A percentile compares a stretch with the other conserved stretches of the same genome.
phyloP scores from a whole-genome alignment of 495 filamentous ascomycete species.

The Halenospora varia region DNA sequence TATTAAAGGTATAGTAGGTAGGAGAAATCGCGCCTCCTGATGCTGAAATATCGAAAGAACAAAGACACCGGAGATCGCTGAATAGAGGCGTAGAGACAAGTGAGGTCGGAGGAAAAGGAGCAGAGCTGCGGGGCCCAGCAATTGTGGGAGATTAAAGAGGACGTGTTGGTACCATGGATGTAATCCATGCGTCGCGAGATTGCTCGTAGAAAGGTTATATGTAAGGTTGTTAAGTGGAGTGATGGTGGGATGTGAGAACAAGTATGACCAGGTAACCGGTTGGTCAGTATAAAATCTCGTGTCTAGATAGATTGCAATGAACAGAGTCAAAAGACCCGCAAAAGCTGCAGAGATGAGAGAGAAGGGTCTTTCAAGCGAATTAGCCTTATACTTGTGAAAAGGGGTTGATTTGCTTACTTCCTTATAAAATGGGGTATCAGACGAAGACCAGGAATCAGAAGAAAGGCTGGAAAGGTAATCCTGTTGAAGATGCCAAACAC shows the following conservation, averaged over 20 bases:
- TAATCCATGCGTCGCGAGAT: slow-evolving; percentile 84
- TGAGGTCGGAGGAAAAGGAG: slow-evolving; percentile 59
- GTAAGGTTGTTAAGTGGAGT: slow-evolving; percentile 88
- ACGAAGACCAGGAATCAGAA: slow-evolving; percentile 74
- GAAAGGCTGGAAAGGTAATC: slow-evolving; percentile 92
- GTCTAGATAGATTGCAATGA: slow-evolving; percentile 73
- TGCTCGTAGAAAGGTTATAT: slow-evolving; percentile 74
- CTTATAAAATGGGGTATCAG: slow-evolving; percentile 79
- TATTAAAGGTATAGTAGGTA: slow-evolving; percentile 84
- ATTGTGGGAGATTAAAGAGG: slow-evolving; percentile 77
- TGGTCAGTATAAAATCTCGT: slow-evolving; percentile 72
- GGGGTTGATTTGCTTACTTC: slow-evolving; percentile 50
- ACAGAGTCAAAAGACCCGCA: slow-evolving; percentile 57
- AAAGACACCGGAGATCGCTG: slow-evolving; percentile 75
- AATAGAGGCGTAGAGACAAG: slow-evolving; percentile 58
- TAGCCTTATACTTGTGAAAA: not conserved
- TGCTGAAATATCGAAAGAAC: slow-evolving; percentile 84
- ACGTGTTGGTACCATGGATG: slow-evolving; percentile 92
- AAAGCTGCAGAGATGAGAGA: slow-evolving; percentile 58
- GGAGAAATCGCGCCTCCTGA: slow-evolving; percentile 91
- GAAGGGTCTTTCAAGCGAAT: slow-evolving; percentile 53
- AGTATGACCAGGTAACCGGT: slow-evolving; percentile 51
- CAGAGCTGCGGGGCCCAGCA: slow-evolving; percentile 81
- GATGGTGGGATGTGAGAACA: slow-evolving; percentile 60
- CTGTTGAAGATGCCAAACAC: slow-evolving; percentile 91